Evolutionary conservation across 768 basidiomycete species (phyloP).

Genomic region (Pleurotus tuoliensis): DNA sequence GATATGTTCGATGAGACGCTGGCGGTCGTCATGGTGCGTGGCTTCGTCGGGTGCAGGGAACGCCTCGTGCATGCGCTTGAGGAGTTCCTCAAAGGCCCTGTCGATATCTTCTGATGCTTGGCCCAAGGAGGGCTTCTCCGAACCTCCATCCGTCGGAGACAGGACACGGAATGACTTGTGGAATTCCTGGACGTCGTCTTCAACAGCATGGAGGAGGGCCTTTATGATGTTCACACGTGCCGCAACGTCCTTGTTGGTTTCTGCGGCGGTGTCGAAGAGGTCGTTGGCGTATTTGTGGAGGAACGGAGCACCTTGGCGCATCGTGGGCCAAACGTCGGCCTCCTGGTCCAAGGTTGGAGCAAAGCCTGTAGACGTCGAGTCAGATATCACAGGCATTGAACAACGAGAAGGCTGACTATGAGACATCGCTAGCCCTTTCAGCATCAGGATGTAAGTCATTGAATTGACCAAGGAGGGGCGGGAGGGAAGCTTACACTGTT

Average conservation of each 20-base stretch:
- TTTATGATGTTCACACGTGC: neutral
- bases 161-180: neutral
- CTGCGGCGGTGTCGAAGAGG: neutral
- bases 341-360: too few relatives aligned
- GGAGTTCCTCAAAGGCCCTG: conserved; percentile 15
- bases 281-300: neutral
- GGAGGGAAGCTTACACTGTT: too few relatives aligned
- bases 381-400: too few relatives aligned
- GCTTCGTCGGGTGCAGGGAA: conserved; percentile 29
- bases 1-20: conserved; percentile 13
- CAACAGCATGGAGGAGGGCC: neutral
- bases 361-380: too few relatives aligned
- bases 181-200: neutral
- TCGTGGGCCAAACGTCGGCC: neutral
- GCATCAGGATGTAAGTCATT: too few relatives aligned
- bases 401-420: too few relatives aligned
- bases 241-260: neutral
- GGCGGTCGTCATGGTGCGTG: conserved; percentile 23
- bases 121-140: neutral
- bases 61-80: conserved; percentile 21
- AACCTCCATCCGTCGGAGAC: neutral
- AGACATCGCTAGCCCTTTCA: too few relatives aligned
- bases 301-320: neutral
- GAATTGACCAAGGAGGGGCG: too few relatives aligned
- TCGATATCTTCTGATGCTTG: conserved; percentile 15